phyloP scores from a whole-genome alignment of 2,329 filamentous ascomycete species.

The Ascochyta fabae region DNA sequence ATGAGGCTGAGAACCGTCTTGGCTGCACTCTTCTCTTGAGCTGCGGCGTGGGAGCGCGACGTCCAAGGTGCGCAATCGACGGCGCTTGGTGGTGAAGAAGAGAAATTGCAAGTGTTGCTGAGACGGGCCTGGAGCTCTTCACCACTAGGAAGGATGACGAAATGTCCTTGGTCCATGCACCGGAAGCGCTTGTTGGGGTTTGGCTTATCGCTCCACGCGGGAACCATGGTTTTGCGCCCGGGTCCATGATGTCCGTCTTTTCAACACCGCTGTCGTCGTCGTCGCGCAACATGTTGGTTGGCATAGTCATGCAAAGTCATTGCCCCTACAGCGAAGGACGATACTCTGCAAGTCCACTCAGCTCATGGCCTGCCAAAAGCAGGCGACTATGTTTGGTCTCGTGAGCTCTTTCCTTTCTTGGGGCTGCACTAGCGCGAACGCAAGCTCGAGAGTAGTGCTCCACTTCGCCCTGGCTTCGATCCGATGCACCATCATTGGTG shows the following conservation, averaged over 20 bases:
- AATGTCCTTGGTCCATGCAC: not conserved
- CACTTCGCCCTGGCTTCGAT: no score
- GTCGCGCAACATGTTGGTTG: not conserved
- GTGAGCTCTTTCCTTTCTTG: no score
- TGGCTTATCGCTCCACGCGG: constrained; percentile 10
- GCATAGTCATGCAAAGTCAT: not conserved
- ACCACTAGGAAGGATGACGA: constrained; percentile 3
- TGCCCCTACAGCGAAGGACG: no score
- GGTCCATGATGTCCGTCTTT: not conserved
- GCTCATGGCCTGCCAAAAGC: not conserved
- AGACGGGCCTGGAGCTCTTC: constrained; percentile 15
- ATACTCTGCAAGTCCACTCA: not conserved
- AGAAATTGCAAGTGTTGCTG: constrained; percentile 1
- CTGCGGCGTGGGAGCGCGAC: not conserved
- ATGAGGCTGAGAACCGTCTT: not conserved
- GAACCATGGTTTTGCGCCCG: constrained; percentile 10
- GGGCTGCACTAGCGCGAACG: no score
- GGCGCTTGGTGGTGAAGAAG: not conserved
- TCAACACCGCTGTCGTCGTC: not conserved
- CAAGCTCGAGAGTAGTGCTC: no score
- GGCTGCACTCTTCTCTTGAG: not conserved
- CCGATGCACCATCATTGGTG: no score
- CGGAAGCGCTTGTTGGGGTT: constrained; percentile 4
- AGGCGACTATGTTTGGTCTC: not conserved
- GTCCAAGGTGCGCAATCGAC: not conserved